These are phyloP conservation scores for Madurella mycetomatis DNA, from an alignment of 2,329 filamentous ascomycete genomes.

Conservation along the genomic window DNA sequence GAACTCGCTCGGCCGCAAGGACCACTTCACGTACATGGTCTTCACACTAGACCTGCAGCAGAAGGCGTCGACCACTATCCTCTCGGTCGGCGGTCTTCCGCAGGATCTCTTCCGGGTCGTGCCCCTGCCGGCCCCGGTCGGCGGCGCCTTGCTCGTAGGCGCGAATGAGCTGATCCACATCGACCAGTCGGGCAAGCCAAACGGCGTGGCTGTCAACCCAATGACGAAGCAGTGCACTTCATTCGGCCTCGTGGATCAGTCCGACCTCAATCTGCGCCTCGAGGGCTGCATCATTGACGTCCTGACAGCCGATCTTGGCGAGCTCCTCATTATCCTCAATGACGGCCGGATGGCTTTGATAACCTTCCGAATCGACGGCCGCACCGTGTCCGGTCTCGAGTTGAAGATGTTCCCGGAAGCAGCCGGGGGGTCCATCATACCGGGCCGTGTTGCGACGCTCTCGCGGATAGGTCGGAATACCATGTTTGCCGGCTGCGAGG, in stretches of 20 bases:
- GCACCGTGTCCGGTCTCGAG: constrained; percentile 83
- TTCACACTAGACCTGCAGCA: constrained; percentile 94
- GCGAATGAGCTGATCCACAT: constrained; percentile 90
- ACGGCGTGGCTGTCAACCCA: constrained; percentile 86
- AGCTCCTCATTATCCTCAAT: constrained; percentile 76
- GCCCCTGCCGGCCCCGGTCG: constrained; percentile 78
- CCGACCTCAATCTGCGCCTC: constrained; percentile 70
- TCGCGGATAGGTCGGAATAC: constrained; percentile 62
- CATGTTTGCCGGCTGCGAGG: constrained; percentile 82
- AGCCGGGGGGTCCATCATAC: constrained; percentile 59
- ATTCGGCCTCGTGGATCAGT: constrained; percentile 83
- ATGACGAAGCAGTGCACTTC: constrained; percentile 79
- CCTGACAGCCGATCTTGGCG: constrained; percentile 70
- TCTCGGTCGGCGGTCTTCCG: constrained; percentile 79
- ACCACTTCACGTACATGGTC: constrained; percentile 85
- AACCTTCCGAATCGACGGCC: constrained; percentile 81
- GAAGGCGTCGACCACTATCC: constrained; percentile 83
- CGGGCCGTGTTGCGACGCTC: constrained; percentile 62
- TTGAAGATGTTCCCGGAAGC: constrained; percentile 61
- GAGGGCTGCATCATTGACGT: constrained; percentile 77
- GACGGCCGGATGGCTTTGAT: constrained; percentile 72
- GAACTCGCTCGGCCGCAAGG: constrained; percentile 74
- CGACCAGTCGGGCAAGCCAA: constrained; percentile 91
- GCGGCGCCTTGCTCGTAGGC: constrained; percentile 81
- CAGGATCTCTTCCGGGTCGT: constrained; percentile 82